Evolutionary conservation across 805 yeast genomes (phyloP), one percentile per base, ranked within the genome.

Genomic region (Saturnispora ahearnii): DNA sequence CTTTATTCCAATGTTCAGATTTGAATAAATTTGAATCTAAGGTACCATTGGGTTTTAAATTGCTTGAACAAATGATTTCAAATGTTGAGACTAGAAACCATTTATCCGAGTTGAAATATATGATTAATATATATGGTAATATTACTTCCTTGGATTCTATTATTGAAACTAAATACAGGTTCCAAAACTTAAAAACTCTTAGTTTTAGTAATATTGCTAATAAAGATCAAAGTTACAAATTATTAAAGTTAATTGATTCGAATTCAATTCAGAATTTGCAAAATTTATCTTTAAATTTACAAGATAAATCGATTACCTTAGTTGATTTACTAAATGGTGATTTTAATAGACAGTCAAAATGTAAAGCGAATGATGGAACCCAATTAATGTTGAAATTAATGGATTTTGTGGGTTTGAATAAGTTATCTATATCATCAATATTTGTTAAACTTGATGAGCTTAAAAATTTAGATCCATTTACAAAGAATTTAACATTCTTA

Each of bases 141-240:
- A 22, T 15, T 5, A 31, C 32, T 22, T 40, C 45, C 12, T 31
- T 52, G 2, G 40, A 36, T 15, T 34, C 44, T 22, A 30, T 52
- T 11, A 41, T 40, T 24, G 28, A 33, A 1, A 3, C 21, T 18
- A 15, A 38, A 7, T 18, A 38, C 9, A 38, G 28, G 22, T 54
- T 54, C 10, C 34, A 38, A n/a, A 43, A 51, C 32, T 42, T 54
- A 21, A 22, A 31, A 8, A 47, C 46, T 3, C 36, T 58, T 9
- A 46, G 56, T 9, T 36, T 57, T 5, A 56, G 55, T 7, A 58
- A 60, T 5, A 46, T 56, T 15, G 49, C 45, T 26, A 44, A 49
- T 31, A 49, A 44, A 18, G 26, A 46, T 5, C 47, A 52, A 29
- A 32, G 51, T 10, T n/a, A 31, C 5, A 28, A 45, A 7, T 18